Percentiles rank a stretch among this genome's conserved stretches.
Conservation (phyloP, 2,329 filamentous ascomycete genomes). For the Fusarium protoensiforme region DNA sequence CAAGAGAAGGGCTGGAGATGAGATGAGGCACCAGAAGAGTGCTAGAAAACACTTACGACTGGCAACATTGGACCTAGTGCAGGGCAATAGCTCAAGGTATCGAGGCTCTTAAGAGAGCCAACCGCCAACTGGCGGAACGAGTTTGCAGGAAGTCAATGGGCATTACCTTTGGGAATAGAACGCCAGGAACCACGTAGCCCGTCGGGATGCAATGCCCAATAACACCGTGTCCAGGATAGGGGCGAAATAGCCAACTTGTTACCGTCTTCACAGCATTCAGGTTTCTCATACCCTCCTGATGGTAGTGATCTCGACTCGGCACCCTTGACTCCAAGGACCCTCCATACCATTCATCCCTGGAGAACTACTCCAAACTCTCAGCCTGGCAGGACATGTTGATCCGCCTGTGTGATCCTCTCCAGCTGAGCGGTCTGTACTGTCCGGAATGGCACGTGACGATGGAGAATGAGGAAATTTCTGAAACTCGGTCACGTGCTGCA, state of each 20-base stretch:
- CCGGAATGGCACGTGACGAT: constrained; percentile 13
- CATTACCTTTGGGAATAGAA: not conserved
- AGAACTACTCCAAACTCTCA: not conserved
- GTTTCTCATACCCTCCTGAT: not conserved
- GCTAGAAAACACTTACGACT: not conserved
- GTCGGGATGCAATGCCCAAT: not conserved
- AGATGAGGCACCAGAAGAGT: not conserved
- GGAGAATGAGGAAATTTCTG: not conserved
- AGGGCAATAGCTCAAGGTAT: not conserved
- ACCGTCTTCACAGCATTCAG: not conserved
- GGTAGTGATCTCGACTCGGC: not conserved
- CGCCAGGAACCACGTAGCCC: not conserved
- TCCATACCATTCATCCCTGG: not conserved
- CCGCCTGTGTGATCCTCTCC: not conserved
- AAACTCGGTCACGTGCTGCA: constrained; percentile 6
- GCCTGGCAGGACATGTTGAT: not conserved
- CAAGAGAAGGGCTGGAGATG: not conserved
- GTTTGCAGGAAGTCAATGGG: not conserved
- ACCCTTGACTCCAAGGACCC: not conserved
- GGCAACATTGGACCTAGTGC: not conserved
- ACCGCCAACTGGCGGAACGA: not conserved
- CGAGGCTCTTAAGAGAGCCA: not conserved
- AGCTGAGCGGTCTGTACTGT: not conserved
- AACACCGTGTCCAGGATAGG: not conserved
- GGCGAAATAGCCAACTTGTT: not conserved